A percentile compares a stretch with the other conserved stretches of the same genome.
Evolutionary conservation across 306 rosid genomes (phyloP).

Genomic region (Quercus cerris): DNA sequence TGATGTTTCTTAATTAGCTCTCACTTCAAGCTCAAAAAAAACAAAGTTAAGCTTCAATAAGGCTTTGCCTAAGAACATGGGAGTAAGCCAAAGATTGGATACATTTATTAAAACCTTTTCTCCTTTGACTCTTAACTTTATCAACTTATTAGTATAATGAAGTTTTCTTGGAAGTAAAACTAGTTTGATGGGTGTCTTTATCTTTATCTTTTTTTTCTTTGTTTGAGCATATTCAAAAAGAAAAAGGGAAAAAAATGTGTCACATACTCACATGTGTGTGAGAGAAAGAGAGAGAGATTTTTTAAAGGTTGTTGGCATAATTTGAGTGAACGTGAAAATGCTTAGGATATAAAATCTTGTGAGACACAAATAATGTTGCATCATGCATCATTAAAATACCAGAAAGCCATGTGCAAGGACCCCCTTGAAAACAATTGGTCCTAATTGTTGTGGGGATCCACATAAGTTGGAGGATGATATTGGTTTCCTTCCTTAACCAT

Average conservation of each 20-base stretch:
- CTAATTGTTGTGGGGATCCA: background rate
- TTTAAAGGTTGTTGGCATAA: background rate
- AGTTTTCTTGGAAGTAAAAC: too few species aligned
- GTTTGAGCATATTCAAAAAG: background rate
- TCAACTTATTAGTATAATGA: background rate
- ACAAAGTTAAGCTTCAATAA: background rate
- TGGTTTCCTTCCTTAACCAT: background rate
- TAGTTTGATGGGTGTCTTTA: too few species aligned
- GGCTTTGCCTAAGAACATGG: background rate
- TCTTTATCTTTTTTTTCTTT: background rate
- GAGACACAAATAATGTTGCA: background rate
- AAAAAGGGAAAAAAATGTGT: background rate
- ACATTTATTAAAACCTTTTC: background rate
- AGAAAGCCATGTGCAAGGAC: slow-evolving; percentile 11
- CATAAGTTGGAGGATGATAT: background rate
- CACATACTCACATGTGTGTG: background rate
- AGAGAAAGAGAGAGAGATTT: background rate
- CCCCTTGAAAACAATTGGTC: slow-evolving; percentile 4
- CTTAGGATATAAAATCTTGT: background rate
- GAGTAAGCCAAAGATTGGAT: background rate
- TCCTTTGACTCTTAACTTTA: background rate
- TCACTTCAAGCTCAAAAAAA: background rate
- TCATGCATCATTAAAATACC: background rate
- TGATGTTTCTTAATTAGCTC: background rate
- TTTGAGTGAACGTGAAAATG: background rate